Evolutionary conservation across 2,329 filamentous ascomycete species (phyloP).

Genomic region (Colletotrichum ledebouriae): DNA sequence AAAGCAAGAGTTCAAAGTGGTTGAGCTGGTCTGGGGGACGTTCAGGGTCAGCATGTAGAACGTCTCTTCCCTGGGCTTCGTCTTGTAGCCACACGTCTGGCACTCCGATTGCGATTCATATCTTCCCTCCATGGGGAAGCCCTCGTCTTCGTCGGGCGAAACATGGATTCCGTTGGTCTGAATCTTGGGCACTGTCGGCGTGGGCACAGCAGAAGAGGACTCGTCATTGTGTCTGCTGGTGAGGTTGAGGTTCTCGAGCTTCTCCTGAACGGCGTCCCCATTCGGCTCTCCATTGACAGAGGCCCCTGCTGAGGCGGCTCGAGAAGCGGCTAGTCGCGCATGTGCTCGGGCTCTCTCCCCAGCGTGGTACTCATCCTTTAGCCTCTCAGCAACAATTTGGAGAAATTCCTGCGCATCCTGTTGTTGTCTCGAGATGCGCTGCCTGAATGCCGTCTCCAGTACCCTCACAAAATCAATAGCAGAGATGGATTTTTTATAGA

Average conservation of each 20-base stretch:
- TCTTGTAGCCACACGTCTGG: slow-evolving; percentile 88
- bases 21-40: slow-evolving; percentile 86
- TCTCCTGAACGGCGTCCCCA: slow-evolving; percentile 48
- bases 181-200: slow-evolving; percentile 35
- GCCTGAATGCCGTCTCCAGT: slow-evolving; percentile 87
- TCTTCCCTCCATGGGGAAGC: slow-evolving; percentile 92
- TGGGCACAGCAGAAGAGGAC: slow-evolving; percentile 35
- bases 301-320: slow-evolving; percentile 34
- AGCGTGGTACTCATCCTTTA: slow-evolving; percentile 95
- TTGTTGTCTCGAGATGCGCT: slow-evolving; percentile 92
- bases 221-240: slow-evolving; percentile 33
- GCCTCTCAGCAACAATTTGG: slow-evolving; percentile 90
- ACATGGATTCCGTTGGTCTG: slow-evolving; percentile 38
- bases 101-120: slow-evolving; percentile 97
- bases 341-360: slow-evolving; percentile 79
- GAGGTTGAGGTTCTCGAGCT: slow-evolving; percentile 48
- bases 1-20: slow-evolving; percentile 88
- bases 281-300: slow-evolving; percentile 45
- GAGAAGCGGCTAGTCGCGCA: slow-evolving; percentile 55
- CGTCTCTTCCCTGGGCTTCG: slow-evolving; percentile 83
- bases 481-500: slow-evolving; percentile 93
- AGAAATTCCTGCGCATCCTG: slow-evolving; percentile 98
- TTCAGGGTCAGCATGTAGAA: slow-evolving; percentile 95
- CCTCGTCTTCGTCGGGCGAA: slow-evolving; percentile 50
- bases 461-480: slow-evolving; percentile 86